These are phyloP conservation scores for Camellia sinensis DNA, from an alignment of 148 eudicot genomes.

Conservation along the genomic window DNA sequence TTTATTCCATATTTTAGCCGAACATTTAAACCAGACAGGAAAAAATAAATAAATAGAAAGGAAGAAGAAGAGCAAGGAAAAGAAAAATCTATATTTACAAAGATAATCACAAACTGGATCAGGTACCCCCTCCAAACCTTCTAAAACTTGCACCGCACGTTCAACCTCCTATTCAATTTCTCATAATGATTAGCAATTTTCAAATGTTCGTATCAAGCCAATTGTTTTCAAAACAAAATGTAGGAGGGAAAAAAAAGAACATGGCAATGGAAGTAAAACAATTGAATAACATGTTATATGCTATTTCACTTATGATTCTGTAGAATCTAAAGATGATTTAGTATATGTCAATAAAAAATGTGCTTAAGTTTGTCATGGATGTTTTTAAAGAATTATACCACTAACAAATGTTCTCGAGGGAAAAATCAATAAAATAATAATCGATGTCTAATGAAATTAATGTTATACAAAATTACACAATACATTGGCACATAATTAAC, in stretches of 20 bases:
- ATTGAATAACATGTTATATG: neutral
- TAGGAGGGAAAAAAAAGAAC: neutral
- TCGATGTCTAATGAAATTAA: too few species aligned
- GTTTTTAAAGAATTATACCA: too few species aligned
- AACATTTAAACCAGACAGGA: neutral
- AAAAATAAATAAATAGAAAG: neutral
- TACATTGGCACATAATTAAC: too few species aligned
- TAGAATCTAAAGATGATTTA: too few species aligned
- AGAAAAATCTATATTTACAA: neutral
- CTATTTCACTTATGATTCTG: neutral
- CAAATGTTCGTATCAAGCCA: neutral
- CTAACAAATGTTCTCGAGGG: too few species aligned
- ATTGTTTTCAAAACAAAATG: neutral
- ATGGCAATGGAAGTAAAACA: neutral
- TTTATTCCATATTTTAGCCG: neutral
- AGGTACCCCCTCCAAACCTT: slow-evolving; percentile 61
- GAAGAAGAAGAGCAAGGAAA: neutral
- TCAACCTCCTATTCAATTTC: slow-evolving; percentile 59
- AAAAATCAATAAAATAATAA: too few species aligned
- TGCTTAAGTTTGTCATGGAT: too few species aligned
- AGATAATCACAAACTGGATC: slow-evolving; percentile 64
- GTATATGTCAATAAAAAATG: too few species aligned
- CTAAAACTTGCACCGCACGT: slow-evolving; percentile 64
- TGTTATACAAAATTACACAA: too few species aligned
- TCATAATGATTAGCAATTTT: slow-evolving; percentile 10